phyloP scores from a whole-genome alignment of 176 grass and related monocot species.

The Canna indica region DNA sequence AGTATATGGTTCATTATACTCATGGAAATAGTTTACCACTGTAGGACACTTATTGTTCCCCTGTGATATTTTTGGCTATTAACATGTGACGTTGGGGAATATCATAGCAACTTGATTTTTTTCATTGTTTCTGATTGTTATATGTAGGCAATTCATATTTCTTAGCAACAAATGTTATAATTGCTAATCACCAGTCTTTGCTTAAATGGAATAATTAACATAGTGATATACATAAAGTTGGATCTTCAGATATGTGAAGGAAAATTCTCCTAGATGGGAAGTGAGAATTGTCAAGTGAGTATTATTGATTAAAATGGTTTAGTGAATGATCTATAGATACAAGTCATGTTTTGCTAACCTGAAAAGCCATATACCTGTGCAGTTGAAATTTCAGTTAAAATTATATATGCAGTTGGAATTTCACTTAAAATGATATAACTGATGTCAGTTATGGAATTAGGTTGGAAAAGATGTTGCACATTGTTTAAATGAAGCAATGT shows the following conservation, averaged over 20 bases:
- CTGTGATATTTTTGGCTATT: not conserved
- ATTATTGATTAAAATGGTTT: not conserved
- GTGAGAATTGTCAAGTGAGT: not conserved
- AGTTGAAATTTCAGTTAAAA: not conserved
- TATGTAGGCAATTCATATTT: too few species aligned
- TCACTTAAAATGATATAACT: not conserved
- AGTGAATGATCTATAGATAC: not conserved
- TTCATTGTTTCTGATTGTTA: not conserved
- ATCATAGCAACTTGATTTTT: not conserved
- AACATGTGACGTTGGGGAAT: not conserved
- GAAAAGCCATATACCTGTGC: not conserved
- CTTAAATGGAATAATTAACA: not conserved
- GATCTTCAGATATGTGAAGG: not conserved
- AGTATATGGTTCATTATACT: too few species aligned
- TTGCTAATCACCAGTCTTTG: too few species aligned
- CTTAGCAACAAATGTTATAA: too few species aligned
- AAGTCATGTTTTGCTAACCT: not conserved
- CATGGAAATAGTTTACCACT: not conserved
- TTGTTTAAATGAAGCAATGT: slow-evolving; percentile 75
- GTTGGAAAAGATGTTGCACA: slow-evolving; percentile 60
- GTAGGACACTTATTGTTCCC: not conserved
- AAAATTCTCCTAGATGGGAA: not conserved
- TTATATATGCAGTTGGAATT: not conserved
- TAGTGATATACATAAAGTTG: not conserved
- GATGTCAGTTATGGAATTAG: slow-evolving; percentile 30